Evolutionary conservation across 441 rosid species (phyloP).

Genomic region (Populus hybrid): DNA sequence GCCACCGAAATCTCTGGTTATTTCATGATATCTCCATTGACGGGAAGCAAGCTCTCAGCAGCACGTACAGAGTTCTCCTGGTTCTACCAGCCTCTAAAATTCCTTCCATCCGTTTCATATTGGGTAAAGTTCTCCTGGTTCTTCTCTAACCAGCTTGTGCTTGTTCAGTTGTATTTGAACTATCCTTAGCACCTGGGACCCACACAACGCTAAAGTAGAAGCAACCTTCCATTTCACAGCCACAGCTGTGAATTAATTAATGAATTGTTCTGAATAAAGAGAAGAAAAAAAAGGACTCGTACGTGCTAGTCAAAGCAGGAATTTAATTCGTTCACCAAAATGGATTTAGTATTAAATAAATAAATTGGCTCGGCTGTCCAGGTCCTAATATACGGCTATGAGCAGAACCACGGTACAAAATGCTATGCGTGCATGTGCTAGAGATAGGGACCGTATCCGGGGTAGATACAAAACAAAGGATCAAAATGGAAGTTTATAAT

Average conservation of each 20-base stretch:
- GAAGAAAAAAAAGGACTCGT: not conserved
- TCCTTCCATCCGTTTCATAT: not conserved
- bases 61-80: not conserved
- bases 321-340: slow-evolving; percentile 24
- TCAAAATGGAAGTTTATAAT: too few relatives aligned
- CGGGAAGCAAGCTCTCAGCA: not conserved
- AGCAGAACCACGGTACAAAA: not conserved
- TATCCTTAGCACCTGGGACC: too few relatives aligned
- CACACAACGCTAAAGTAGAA: too few relatives aligned
- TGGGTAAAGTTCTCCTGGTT: not conserved
- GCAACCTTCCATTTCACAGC: not conserved
- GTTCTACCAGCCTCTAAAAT: not conserved
- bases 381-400: slow-evolving; percentile 17
- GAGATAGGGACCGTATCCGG: not conserved
- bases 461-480: too few relatives aligned
- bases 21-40: not conserved
- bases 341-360: slow-evolving; percentile 15
- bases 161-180: too few relatives aligned
- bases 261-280: not conserved
- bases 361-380: not conserved
- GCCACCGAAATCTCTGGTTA: not conserved
- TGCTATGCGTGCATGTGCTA: not conserved
- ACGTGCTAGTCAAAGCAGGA: not conserved
- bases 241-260: not conserved
- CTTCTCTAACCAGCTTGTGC: too few relatives aligned